Base-by-base conservation (phyloP, 441 rosid genomes). In the Viola pubescens region DNA sequence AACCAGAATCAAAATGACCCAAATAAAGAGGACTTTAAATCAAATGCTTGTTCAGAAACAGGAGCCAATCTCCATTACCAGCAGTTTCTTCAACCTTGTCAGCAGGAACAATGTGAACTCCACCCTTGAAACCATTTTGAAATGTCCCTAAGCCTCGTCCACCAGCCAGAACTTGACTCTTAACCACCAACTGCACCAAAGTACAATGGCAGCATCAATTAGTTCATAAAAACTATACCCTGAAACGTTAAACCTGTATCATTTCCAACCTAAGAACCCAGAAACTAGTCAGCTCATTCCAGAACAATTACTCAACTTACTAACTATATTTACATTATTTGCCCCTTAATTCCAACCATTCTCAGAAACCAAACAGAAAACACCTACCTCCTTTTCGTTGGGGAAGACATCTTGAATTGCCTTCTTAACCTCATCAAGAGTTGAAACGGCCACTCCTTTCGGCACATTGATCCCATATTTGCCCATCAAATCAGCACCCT, bases 91-190 rank as follows among this genome's bases (percentile, higher is more conserved):
- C 88, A 72, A 64, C 96, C 71, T 83, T 82, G 42, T 83, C 95
- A 55, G 76, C 69, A 65, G 77, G 82, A 62, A 94, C 89, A 60
- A 94, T 88, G 79, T 88, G 99, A 69, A 94, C 99, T 55, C 99
- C 96, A 58, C 97, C 96, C 73, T 88, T 75, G 65, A 94, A 82
- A 55, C 97, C 96, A 14, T 77, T 86, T 69, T 75, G 85, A 65
- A 94, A 90, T 9, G 88, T 88, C 44, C 97, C 99, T 63, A 94
- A 77, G 61, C 96, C 99, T 77, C 99, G 81, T 37, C 97, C 99
- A 67, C 99, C 99, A 56, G 96, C 99, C 86, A 90, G 78, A 77
- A 94, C 78, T 77, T 90, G 97, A 66, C 97, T 90, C 78, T 94
- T 94, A 65, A 88, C 96, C 46, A 88, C 98, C 74, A 90, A 51